Evolutionary conservation across 225 moss, liverwort and hornwort genomes (phyloP), one percentile per base, ranked within the genome.

Genomic region (Physcomitrellopsis africana): DNA sequence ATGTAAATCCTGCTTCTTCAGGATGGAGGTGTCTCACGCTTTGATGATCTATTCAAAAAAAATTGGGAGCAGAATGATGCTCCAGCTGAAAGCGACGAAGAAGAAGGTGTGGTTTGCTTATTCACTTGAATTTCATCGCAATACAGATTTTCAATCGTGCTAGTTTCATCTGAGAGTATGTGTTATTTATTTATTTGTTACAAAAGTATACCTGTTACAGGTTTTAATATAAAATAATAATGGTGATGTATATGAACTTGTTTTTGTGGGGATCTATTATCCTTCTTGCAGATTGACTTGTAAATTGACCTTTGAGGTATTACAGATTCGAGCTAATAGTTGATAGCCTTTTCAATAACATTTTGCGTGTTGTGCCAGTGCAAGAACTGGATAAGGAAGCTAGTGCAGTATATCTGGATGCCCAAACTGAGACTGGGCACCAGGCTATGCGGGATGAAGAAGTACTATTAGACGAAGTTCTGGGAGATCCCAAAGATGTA

Each of bases 401-500:
- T 74, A 82, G 72, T 72, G 77, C 68, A 59, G 86, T 84, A 58
- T 86, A 84, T 59, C 46, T 86, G 60, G 86, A 81, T 64, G 75
- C 47, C 37, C 75, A 77, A 63, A 66, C 81, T 67, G 84, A 77
- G 51, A 77, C 47, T 80, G 73, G 65, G 59, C 72, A 61, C 37
- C 74, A 84, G 62, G 77, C 37, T 75, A 74, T 37, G 73, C 80
- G 80, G 63, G 80, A 86, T 70, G 85, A 88, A 82, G 91, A 95
- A 72, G 83, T 81, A 52, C 72, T 89, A 22, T 69, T 96, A 55
- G 96, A 96, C 59, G 88, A 91, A 69, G 88, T 94, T 56, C 65
- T 96, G 68, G 89, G 92, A 71, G 92, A 84, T 70, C 84, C 88
- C 78, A 92, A 92, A 78, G 92, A 90, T 79, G 89, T 84, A 37